Percentiles rank a stretch among this genome's conserved stretches.
These are phyloP conservation scores for Juncus inflexus DNA, from an alignment of 176 grass and related monocot species.

Conservation along the genomic window DNA sequence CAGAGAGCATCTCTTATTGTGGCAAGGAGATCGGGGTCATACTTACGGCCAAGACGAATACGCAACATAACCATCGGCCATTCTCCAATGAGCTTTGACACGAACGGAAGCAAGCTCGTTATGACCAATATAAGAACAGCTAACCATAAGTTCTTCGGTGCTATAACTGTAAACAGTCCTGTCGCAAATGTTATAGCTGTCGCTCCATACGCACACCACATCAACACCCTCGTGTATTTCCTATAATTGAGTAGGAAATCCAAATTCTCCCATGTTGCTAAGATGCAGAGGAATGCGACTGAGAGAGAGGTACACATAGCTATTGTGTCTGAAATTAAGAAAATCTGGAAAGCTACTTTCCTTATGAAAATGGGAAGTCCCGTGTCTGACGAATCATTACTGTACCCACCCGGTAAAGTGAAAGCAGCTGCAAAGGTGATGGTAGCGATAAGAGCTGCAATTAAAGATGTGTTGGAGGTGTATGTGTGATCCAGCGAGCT, in stretches of 20 bases:
- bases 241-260: no score
- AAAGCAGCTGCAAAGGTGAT: background rate
- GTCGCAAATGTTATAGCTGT: background rate
- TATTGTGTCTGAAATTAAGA: background rate
- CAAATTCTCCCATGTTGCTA: background rate
- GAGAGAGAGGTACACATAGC: background rate
- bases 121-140: background rate
- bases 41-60: background rate
- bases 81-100: background rate
- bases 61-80: background rate
- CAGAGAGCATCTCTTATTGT: no score
- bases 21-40: background rate
- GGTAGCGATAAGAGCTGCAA: background rate
- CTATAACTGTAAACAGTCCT: background rate
- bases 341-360: background rate
- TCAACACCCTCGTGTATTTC: background rate
- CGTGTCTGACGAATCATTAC: background rate
- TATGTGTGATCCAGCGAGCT: background rate
- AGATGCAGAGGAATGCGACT: background rate
- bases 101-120: background rate
- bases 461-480: background rate
- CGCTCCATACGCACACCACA: background rate
- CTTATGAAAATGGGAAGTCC: background rate
- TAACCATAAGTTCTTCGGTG: background rate
- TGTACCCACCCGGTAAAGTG: background rate